Evolutionary conservation across 1,284 basidiomycete genomes (phyloP), one percentile per base, ranked within the genome.

Genomic region (Phylloboletellus chloephorus): DNA sequence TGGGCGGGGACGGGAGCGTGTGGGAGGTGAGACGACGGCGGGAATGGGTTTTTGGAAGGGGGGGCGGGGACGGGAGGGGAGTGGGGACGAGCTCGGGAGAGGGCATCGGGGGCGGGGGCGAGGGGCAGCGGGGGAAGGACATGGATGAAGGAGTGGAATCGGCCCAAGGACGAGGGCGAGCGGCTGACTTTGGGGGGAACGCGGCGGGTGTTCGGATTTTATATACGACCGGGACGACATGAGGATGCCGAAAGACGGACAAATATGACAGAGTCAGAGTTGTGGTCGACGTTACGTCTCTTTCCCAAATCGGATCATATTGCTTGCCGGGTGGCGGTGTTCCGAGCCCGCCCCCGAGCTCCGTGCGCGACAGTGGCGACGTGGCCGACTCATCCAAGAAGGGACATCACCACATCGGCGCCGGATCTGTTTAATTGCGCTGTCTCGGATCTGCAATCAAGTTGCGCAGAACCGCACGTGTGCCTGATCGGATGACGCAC

Each of bases 41-140:
- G 23, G 39, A 46, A 7, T 17, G 37, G 13, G 25, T 46, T n/a
- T 25, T 39, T 19, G 43, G 19, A 25, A 41, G 38, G 25, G 50
- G 41, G 3, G 48, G 58, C 0, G 52, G 58, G 0, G 49, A 46
- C 3, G 54, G 52, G 13, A 55, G 54, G 3, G 56, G 37, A 0
- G 21, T 35, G 3, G 53, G 48, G 12, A 55, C 23, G 33, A 59
- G 47, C 16, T 44, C 21, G 5, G 60, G 60, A 6, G 56, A 57
- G 0, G 56, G 58, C 35, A 60, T 26, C 0, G 60, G 60, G 0
- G 60, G 58, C 3, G 57, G 58, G 0, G 56, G 54, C 1, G 58
- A 48, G 3, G 31, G 36, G 5, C 41, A 40, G 22, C 36, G 41
- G 32, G 24, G 5, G 21, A 49, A 51, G 10, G 50, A 48, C 58